phyloP scores from a whole-genome alignment of 306 rosid species.

The Sechiopsis laciniata region DNA sequence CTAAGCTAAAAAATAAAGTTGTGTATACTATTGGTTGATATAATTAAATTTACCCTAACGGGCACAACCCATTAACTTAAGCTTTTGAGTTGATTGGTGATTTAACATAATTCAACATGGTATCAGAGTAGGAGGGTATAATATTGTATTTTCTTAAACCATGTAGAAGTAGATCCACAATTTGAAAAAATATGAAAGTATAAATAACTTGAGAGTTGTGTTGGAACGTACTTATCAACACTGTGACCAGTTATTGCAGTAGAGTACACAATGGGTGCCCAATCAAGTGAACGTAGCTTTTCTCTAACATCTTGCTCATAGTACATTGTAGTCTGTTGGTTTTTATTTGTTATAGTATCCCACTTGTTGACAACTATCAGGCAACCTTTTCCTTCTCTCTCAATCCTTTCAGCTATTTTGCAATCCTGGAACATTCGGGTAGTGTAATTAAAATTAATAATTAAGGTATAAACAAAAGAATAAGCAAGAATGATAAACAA shows the following conservation, averaged over 20 bases:
- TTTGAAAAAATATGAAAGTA: neutral
- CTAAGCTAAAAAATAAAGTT: no score
- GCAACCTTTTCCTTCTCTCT: slow-evolving; percentile 87
- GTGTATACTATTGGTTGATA: no score
- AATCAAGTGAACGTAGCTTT: slow-evolving; percentile 69
- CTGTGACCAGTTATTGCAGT: slow-evolving; percentile 79
- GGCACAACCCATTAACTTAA: no score
- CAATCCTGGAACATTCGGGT: slow-evolving; percentile 53
- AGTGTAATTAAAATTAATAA: neutral
- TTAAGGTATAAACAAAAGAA: neutral
- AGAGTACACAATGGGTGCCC: slow-evolving; percentile 93
- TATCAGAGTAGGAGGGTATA: no score
- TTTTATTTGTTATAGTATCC: slow-evolving; percentile 92
- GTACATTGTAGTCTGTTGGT: slow-evolving; percentile 77
- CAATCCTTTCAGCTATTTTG: slow-evolving; percentile 94
- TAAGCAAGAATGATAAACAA: slow-evolving; percentile 3
- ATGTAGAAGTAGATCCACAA: neutral
- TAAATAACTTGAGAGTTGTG: neutral
- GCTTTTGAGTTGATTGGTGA: no score
- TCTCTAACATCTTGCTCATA: slow-evolving; percentile 92
- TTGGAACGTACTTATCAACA: slow-evolving; percentile 74
- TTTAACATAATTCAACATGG: no score
- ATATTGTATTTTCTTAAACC: no score
- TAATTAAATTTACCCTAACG: no score
- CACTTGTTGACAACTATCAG: slow-evolving; percentile 92